Percentiles rank a stretch among this genome's conserved stretches.
Conservation (phyloP, 2,329 filamentous ascomycete species). For the Colletotrichum karsti region DNA sequence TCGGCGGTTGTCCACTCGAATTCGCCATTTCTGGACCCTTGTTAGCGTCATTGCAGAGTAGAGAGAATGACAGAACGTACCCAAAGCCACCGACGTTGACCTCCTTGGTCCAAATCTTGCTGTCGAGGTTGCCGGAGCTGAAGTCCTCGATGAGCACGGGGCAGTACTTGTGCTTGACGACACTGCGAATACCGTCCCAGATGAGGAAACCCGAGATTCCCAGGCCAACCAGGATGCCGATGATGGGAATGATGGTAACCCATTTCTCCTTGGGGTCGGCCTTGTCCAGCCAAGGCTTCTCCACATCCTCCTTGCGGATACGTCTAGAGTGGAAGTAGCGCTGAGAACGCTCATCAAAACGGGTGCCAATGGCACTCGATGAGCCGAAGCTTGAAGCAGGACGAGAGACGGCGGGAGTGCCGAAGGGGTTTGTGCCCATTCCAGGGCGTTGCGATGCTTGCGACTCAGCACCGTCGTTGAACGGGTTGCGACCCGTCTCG, state of each 20-base stretch:
- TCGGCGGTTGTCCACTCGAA: slow-evolving; percentile 79
- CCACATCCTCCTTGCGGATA: slow-evolving; percentile 75
- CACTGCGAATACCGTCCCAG: slow-evolving; percentile 77
- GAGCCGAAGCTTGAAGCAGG: slow-evolving; percentile 57
- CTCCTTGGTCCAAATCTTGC: slow-evolving; percentile 76
- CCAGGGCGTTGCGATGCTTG: slow-evolving; percentile 41
- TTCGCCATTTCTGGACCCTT: slow-evolving; percentile 72
- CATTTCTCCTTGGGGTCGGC: slow-evolving; percentile 84
- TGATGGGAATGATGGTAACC: slow-evolving; percentile 81
- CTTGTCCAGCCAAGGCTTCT: slow-evolving; percentile 81
- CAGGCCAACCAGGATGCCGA: slow-evolving; percentile 76
- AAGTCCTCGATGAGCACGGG: slow-evolving; percentile 74
- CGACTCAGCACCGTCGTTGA: slow-evolving; percentile 48
- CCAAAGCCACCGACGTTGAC: slow-evolving; percentile 79
- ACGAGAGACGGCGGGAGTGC: slow-evolving; percentile 53
- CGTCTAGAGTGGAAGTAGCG: slow-evolving; percentile 79
- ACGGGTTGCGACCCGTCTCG: slow-evolving; percentile 51
- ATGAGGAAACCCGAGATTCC: slow-evolving; percentile 75
- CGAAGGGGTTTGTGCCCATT: slow-evolving; percentile 52
- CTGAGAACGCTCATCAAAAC: slow-evolving; percentile 48
- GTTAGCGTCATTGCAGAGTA: not conserved
- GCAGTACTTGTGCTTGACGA: slow-evolving; percentile 80
- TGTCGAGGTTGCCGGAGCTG: slow-evolving; percentile 61
- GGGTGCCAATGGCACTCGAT: slow-evolving; percentile 47
- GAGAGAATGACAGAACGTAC: slow-evolving; percentile 55